A percentile compares a stretch with the other conserved stretches of the same genome.
These are phyloP conservation scores for Harrya chromipes DNA, from an alignment of 768 basidiomycete species.

Conservation along the genomic window DNA sequence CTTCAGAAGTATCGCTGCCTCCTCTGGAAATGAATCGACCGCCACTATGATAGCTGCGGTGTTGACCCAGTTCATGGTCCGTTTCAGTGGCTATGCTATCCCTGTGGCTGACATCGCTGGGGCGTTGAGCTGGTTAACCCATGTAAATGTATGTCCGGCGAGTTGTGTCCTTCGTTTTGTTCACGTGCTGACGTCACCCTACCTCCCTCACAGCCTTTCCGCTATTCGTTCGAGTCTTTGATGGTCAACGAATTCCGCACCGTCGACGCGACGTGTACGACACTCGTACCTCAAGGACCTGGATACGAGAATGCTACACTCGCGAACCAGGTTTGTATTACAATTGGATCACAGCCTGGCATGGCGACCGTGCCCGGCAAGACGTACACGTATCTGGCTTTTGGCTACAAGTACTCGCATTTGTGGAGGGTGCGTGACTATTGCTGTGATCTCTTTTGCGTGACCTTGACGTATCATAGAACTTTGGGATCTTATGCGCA, in stretches of 20 bases:
- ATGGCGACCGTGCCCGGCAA: slow-evolving; percentile 40
- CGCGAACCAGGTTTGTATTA: slow-evolving; percentile 42
- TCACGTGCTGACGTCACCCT: slow-evolving; percentile 30
- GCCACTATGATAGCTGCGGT: slow-evolving; percentile 38
- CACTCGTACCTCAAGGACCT: slow-evolving; percentile 32
- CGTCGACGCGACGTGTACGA: slow-evolving; percentile 34
- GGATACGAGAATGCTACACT: slow-evolving; percentile 33
- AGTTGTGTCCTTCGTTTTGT: slow-evolving; percentile 30
- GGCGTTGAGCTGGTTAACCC: slow-evolving; percentile 17
- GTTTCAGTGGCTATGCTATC: slow-evolving; percentile 43
- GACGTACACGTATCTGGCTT: slow-evolving; percentile 36
- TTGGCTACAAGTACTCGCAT: slow-evolving; percentile 24
- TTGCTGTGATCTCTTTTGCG: neutral
- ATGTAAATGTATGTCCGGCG: slow-evolving; percentile 30
- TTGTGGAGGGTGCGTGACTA: slow-evolving; percentile 38
- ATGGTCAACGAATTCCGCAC: slow-evolving; percentile 52
- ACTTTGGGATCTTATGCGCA: slow-evolving; percentile 42
- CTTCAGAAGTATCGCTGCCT: slow-evolving; percentile 64
- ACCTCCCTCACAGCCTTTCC: slow-evolving; percentile 29
- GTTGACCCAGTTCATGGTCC: slow-evolving; percentile 36
- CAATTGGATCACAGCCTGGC: slow-evolving; percentile 41
- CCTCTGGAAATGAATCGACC: slow-evolving; percentile 48
- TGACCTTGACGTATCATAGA: slow-evolving; percentile 24
- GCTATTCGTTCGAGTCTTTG: slow-evolving; percentile 23
- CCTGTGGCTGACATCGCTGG: slow-evolving; percentile 13